Percentiles rank a stretch among this genome's conserved stretches.
These are phyloP conservation scores for Excoecaria agallocha DNA, from an alignment of 345 rosid species.

Conservation along the genomic window DNA sequence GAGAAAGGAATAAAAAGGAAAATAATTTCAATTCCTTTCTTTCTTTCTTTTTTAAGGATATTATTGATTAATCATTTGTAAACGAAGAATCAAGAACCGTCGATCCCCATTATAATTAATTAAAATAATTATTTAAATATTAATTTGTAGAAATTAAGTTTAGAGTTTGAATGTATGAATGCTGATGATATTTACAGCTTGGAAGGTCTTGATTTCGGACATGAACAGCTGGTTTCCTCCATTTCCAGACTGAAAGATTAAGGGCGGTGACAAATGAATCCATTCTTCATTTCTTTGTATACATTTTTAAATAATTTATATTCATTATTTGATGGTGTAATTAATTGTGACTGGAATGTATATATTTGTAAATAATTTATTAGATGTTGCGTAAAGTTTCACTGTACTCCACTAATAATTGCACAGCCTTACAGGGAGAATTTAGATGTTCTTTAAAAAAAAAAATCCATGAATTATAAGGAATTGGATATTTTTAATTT, in stretches of 20 bases:
- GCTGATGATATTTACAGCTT: no score
- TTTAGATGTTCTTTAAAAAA: no score
- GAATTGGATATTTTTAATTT: no score
- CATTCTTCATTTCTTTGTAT: not conserved
- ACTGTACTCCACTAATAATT: no score
- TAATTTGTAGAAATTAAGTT: no score
- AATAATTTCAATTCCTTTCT: not conserved
- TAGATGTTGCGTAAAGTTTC: no score
- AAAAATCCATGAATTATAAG: no score
- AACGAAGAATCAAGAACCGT: not conserved
- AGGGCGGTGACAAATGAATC: not conserved
- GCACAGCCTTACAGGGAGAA: no score
- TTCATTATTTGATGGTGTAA: not conserved
- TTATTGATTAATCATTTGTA: not conserved
- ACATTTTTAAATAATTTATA: not conserved
- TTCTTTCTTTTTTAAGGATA: not conserved
- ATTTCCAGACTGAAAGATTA: not conserved
- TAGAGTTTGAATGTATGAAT: no score
- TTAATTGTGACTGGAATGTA: not conserved
- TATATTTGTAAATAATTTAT: no score
- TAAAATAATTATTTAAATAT: not conserved
- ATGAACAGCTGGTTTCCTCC: constrained; percentile 1
- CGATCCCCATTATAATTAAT: not conserved
- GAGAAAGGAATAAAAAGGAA: not conserved
- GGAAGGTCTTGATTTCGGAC: constrained; percentile 8